phyloP scores from a whole-genome alignment of 106 monocot species.

The Xerophyta viscosa region DNA sequence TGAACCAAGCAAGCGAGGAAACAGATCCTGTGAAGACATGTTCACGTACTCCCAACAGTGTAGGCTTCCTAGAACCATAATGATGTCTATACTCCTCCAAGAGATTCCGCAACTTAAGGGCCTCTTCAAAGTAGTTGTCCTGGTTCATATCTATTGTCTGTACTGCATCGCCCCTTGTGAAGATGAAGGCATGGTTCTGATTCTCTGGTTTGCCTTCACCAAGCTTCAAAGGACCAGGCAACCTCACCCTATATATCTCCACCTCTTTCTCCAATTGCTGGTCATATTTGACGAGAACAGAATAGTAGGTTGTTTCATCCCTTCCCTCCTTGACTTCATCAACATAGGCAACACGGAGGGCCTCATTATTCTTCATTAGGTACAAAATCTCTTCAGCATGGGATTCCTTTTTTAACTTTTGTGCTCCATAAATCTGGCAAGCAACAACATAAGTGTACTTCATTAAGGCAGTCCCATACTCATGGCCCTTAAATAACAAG shows the following conservation, averaged over 20 bases:
- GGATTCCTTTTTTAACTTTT: conserved; percentile 75
- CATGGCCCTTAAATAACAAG: conserved; percentile 53
- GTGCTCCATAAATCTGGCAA: conserved; percentile 88
- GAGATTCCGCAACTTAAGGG: conserved; percentile 89
- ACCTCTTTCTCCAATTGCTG: neutral
- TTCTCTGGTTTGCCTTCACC: conserved; percentile 4
- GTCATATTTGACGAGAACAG: conserved; percentile 55
- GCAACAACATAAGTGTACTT: conserved; percentile 98
- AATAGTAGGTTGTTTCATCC: conserved; percentile 65
- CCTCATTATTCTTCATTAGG: conserved; percentile 92
- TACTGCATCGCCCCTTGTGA: conserved; percentile 90
- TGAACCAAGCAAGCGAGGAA: conserved; percentile 1
- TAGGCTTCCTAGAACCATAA: conserved; percentile 75
- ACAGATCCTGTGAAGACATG: neutral
- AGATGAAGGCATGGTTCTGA: conserved; percentile 16
- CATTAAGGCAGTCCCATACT: conserved; percentile 79
- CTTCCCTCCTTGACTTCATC: conserved; percentile 81
- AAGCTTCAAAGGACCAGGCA: neutral
- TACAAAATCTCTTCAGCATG: conserved; percentile 80
- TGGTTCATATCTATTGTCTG: conserved; percentile 99
- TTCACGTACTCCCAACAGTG: conserved; percentile 80
- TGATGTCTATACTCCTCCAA: conserved; percentile 61
- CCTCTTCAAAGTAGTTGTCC: conserved; percentile 95
- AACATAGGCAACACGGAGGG: conserved; percentile 93
- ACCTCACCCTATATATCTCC: neutral